Conservation (phyloP, 75 land plant species). For the Azolla pinnata region DNA sequence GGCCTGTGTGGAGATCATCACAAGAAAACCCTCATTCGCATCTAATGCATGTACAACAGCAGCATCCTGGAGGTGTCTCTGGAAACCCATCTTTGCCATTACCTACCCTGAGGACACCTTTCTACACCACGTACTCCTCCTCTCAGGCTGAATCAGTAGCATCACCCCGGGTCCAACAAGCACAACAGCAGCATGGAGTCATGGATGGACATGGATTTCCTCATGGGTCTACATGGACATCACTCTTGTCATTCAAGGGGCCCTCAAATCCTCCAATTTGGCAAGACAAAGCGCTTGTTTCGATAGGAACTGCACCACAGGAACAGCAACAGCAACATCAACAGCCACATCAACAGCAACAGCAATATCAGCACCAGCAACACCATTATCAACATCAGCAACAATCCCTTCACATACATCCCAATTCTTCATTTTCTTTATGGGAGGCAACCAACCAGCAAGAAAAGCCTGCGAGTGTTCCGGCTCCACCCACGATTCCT, state of each 20-base stretch:
- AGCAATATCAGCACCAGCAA: background rate
- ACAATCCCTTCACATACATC: background rate
- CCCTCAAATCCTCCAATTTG: background rate
- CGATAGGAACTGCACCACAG: background rate
- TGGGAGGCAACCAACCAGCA: background rate
- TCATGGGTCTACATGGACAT: background rate
- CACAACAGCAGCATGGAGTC: background rate
- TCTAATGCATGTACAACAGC: slow-evolving; percentile 4
- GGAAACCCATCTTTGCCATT: background rate
- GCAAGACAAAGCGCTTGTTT: background rate
- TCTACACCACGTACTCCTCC: background rate
- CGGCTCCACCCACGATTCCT: too few relatives aligned
- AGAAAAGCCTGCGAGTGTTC: background rate
- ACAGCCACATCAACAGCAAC: background rate
- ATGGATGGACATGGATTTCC: too few relatives aligned
- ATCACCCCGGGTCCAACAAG: background rate
- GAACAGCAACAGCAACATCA: background rate
- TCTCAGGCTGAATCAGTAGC: background rate
- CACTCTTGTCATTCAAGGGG: background rate
- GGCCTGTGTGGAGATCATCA: slow-evolving; percentile 31
- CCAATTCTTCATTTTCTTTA: background rate
- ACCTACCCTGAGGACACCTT: background rate
- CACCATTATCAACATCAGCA: background rate
- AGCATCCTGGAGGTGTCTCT: background rate
- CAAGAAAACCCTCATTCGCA: slow-evolving; percentile 24